A percentile compares a stretch with the other conserved stretches of the same genome.
Conservation (phyloP, 2,329 filamentous ascomycete genomes). For the Tympanopsis confertula region DNA sequence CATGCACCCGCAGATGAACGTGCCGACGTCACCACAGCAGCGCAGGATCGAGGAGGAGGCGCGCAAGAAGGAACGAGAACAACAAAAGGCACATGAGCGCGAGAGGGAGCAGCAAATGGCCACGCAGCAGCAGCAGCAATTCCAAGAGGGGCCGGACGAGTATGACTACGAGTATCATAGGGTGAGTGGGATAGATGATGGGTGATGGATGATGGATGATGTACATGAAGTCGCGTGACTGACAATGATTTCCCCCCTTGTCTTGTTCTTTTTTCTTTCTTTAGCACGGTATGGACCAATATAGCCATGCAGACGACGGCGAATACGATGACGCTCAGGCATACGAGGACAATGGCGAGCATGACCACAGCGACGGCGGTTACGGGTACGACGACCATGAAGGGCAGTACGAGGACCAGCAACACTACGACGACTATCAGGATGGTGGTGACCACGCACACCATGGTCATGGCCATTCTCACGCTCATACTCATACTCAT, state of each 20-base stretch:
- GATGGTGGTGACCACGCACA: not conserved
- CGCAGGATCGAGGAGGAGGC: slow-evolving; percentile 45
- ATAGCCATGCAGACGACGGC: not conserved
- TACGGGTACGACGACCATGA: not conserved
- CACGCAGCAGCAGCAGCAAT: slow-evolving; percentile 18
- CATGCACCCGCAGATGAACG: slow-evolving; percentile 66
- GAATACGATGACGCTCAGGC: not conserved
- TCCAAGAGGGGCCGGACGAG: slow-evolving; percentile 12
- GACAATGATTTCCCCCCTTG: not conserved
- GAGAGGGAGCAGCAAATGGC: slow-evolving; percentile 14
- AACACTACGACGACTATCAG: not conserved
- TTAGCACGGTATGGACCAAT: not conserved
- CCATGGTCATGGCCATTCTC: not conserved
- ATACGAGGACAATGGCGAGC: not conserved
- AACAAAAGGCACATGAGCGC: slow-evolving; percentile 16
- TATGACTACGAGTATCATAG: slow-evolving; percentile 13
- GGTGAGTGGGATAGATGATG: not conserved
- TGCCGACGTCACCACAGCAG: slow-evolving; percentile 72
- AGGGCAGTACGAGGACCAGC: not conserved
- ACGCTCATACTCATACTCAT: not conserved
- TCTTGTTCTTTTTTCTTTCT: not conserved
- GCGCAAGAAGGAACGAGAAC: slow-evolving; percentile 28
- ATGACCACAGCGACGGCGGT: not conserved
- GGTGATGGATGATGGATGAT: too few species aligned
- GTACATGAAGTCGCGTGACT: too few species aligned